These are phyloP conservation scores for Pseudoturritis turrita DNA, from an alignment of 345 rosid genomes.

Conservation along the genomic window DNA sequence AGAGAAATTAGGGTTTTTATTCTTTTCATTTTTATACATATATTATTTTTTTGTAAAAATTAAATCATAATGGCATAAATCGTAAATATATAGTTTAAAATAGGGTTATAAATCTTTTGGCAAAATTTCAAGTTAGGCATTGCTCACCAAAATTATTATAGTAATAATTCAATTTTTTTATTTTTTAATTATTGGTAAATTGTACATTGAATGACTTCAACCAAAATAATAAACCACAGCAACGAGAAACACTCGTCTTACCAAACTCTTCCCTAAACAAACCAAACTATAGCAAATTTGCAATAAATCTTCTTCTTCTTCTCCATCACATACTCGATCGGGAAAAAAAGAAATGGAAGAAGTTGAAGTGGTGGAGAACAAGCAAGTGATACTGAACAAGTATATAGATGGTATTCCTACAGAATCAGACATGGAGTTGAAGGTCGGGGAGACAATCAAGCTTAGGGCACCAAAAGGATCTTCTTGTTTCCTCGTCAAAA, in stretches of 20 bases:
- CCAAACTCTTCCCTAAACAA: conserved; percentile 18
- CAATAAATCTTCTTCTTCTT: not conserved
- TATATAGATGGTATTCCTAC: conserved; percentile 31
- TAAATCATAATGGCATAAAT: too few relatives aligned
- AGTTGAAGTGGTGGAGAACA: conserved; percentile 26
- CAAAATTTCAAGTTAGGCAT: too few relatives aligned
- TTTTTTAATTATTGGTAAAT: too few relatives aligned
- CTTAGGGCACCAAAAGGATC: conserved; percentile 33
- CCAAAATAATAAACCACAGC: too few relatives aligned
- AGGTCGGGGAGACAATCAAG: conserved; percentile 12
- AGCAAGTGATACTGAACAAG: conserved; percentile 35
- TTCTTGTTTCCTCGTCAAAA: conserved; percentile 36
- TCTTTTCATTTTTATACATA: too few relatives aligned
- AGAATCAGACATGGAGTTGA: conserved; percentile 37
- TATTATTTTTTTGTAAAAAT: too few relatives aligned
- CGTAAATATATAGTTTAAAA: too few relatives aligned
- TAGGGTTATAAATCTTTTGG: too few relatives aligned
- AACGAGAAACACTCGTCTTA: conserved; percentile 22
- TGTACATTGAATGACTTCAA: too few relatives aligned
- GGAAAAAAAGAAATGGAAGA: not conserved
- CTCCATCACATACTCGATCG: not conserved
- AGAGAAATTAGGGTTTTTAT: too few relatives aligned
- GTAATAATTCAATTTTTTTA: too few relatives aligned
- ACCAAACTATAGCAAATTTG: not conserved
- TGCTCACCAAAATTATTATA: too few relatives aligned